phyloP scores from a whole-genome alignment of 345 rosid genomes.

The Eucalyptus grandis region DNA sequence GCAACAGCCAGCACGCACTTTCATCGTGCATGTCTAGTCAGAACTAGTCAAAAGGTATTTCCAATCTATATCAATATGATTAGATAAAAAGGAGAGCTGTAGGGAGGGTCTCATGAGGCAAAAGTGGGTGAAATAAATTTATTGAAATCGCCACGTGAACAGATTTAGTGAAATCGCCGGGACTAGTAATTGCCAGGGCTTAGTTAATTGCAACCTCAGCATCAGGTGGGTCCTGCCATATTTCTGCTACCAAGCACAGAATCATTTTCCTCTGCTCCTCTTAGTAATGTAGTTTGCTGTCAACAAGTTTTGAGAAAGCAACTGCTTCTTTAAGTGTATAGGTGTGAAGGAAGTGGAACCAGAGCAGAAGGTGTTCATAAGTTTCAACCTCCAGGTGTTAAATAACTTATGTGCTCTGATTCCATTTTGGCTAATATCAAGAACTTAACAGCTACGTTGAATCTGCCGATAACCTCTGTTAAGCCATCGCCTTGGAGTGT shows the following conservation, averaged over 20 bases:
- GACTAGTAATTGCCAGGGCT: not conserved
- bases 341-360: not conserved
- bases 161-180: not conserved
- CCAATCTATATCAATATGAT: not conserved
- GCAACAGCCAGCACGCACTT: not conserved
- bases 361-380: not conserved
- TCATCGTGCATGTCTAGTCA: not conserved
- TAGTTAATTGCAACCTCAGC: slow-evolving; percentile 34
- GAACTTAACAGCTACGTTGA: not conserved
- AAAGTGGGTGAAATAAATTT: not conserved
- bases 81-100: not conserved
- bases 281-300: not conserved
- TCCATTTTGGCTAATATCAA: not conserved
- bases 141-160: slow-evolving; percentile 12
- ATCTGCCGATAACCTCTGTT: not conserved
- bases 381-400: not conserved
- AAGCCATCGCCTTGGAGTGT: not conserved
- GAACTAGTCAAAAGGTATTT: too few species aligned
- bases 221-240: slow-evolving; percentile 31
- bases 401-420: not conserved
- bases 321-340: not conserved
- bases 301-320: not conserved
- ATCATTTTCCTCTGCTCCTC: not conserved
- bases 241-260: not conserved
- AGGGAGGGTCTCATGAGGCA: not conserved